Evolutionary conservation across 495 filamentous ascomycete genomes (phyloP).

Genomic region (Penicillium goetzii): DNA sequence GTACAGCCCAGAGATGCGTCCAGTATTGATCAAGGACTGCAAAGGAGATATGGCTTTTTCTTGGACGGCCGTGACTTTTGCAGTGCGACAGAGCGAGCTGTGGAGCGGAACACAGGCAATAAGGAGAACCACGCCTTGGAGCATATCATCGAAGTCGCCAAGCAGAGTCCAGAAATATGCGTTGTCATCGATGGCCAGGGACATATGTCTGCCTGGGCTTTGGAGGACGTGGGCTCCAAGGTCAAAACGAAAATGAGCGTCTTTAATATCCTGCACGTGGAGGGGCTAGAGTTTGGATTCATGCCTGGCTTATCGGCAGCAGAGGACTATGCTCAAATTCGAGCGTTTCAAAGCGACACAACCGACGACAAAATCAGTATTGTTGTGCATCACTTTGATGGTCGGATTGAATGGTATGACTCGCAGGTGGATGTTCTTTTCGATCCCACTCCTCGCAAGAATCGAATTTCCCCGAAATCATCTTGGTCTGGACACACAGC

Average conservation of each 20-base stretch:
- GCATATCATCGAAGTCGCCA: constrained; percentile 85
- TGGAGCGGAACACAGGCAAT: constrained; percentile 62
- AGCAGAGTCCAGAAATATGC: constrained; percentile 83
- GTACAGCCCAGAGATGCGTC: constrained; percentile 63
- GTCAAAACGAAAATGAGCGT: constrained; percentile 67
- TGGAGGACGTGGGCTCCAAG: constrained; percentile 87
- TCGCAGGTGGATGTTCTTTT: constrained; percentile 79
- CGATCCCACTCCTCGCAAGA: constrained; percentile 70
- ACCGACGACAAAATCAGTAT: constrained; percentile 67
- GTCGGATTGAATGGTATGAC: constrained; percentile 79
- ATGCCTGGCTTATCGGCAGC: constrained; percentile 44
- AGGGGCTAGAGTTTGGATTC: constrained; percentile 70
- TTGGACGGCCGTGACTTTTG: constrained; percentile 83
- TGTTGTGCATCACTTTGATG: constrained; percentile 87
- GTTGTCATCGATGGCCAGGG: constrained; percentile 83
- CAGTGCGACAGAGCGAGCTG: constrained; percentile 73
- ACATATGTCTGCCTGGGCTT: constrained; percentile 90
- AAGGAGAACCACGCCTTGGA: constrained; percentile 72
- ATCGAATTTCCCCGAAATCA: constrained; percentile 59
- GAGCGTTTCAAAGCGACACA: constrained; percentile 67
- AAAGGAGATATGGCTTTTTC: constrained; percentile 75
- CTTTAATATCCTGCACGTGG: constrained; percentile 87
- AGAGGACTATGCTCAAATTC: constrained; percentile 70
- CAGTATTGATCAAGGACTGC: constrained; percentile 29
- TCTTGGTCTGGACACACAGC: constrained; percentile 86